Conservation (phyloP, 1,284 basidiomycete genomes). For the Marasmius fiardii region DNA sequence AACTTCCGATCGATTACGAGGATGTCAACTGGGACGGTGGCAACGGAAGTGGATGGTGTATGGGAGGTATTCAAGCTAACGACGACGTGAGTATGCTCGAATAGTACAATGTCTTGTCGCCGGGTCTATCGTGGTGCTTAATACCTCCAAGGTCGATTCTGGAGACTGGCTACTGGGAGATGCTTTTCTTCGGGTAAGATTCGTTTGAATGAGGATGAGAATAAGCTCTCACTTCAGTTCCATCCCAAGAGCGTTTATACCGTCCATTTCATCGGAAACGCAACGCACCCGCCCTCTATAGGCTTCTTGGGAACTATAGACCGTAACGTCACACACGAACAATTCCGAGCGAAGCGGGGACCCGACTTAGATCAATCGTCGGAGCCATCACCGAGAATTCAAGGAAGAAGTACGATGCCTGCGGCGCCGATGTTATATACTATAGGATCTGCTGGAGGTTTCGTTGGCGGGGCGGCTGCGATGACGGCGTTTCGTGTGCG, state of each 20-base stretch:
- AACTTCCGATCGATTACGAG: constrained; percentile 47
- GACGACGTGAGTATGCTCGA: constrained; percentile 35
- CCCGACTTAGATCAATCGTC: constrained; percentile 32
- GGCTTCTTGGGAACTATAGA: constrained; percentile 49
- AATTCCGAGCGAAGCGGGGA: constrained; percentile 43
- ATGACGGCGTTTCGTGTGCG: constrained; percentile 13
- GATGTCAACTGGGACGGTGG: constrained; percentile 49
- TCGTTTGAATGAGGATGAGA: constrained; percentile 1
- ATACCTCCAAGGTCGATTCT: constrained; percentile 53
- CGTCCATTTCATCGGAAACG: constrained; percentile 41
- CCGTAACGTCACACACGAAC: constrained; percentile 28
- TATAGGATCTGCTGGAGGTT: constrained; percentile 14
- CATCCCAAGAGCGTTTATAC: constrained; percentile 49
- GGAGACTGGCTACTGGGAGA: constrained; percentile 63
- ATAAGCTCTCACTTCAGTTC: not conserved
- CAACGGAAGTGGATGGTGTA: constrained; percentile 46
- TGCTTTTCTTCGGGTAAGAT: constrained; percentile 48
- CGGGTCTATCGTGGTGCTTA: not conserved
- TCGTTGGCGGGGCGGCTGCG: constrained; percentile 15
- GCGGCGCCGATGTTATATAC: constrained; percentile 10
- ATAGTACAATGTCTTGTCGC: not conserved
- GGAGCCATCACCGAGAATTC: constrained; percentile 18
- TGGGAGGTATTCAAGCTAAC: constrained; percentile 55
- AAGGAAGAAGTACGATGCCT: not conserved
- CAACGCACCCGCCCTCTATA: constrained; percentile 39